These are phyloP conservation scores for Colletotrichum brevisporum DNA, from an alignment of 2,329 filamentous ascomycete genomes.

Conservation along the genomic window DNA sequence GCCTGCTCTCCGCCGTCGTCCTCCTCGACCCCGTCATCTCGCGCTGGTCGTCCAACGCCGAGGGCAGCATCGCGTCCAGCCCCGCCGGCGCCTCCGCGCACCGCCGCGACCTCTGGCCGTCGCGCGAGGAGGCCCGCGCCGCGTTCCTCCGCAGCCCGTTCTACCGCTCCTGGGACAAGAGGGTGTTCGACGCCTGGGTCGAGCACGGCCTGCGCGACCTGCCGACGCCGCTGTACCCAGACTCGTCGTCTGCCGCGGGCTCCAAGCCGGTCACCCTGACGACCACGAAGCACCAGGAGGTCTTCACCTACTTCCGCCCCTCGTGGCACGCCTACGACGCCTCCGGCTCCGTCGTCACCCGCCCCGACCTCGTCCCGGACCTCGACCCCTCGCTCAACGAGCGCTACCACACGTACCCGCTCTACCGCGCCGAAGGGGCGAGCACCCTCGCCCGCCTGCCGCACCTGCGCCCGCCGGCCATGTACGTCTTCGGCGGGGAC, in stretches of 20 bases:
- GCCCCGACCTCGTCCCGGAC: slow-evolving; percentile 60
- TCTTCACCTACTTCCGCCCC: slow-evolving; percentile 81
- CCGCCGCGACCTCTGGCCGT: slow-evolving; percentile 87
- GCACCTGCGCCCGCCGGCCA: slow-evolving; percentile 72
- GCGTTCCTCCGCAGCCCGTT: slow-evolving; percentile 79
- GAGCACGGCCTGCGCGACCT: slow-evolving; percentile 81
- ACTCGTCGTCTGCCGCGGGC: slow-evolving; percentile 37
- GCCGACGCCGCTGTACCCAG: slow-evolving; percentile 73
- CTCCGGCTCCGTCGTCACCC: slow-evolving; percentile 54
- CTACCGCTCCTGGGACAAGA: slow-evolving; percentile 85
- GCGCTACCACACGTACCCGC: slow-evolving; percentile 60
- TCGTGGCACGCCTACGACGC: slow-evolving; percentile 62
- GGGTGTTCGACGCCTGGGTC: slow-evolving; percentile 83
- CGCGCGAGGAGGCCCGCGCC: slow-evolving; percentile 75
- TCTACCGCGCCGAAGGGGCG: slow-evolving; percentile 77
- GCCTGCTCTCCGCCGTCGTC: slow-evolving; percentile 81
- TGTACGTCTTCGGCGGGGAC: slow-evolving; percentile 77
- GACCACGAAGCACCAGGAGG: slow-evolving; percentile 91
- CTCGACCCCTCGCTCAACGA: slow-evolving; percentile 56
- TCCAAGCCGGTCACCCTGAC: slow-evolving; percentile 73
- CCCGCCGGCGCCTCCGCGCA: slow-evolving; percentile 74
- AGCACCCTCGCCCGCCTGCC: slow-evolving; percentile 70
- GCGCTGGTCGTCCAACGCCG: slow-evolving; percentile 55
- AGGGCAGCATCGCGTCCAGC: slow-evolving; percentile 50
- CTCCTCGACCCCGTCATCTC: slow-evolving; percentile 89